Evolutionary conservation across 306 rosid species (phyloP).

Genomic region (Pueraria montana): DNA sequence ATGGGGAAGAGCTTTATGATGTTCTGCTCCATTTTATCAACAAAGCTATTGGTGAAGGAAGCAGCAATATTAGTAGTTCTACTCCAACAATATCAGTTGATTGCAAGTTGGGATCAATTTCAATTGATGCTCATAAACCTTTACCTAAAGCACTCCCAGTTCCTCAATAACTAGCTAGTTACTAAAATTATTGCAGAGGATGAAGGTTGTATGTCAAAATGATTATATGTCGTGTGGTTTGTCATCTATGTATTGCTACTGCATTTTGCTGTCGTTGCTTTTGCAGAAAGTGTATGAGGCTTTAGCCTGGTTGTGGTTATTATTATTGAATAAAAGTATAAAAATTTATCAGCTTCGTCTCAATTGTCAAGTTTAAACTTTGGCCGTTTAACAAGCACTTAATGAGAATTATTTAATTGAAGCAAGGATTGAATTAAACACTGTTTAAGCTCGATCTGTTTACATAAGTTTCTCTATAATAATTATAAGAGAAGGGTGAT

Average conservation of each 20-base stretch:
- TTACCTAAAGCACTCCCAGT: conserved; percentile 42
- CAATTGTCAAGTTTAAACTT: too few relatives aligned
- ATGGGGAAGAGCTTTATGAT: conserved; percentile 59
- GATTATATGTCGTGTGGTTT: not conserved
- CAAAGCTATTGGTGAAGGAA: conserved; percentile 43
- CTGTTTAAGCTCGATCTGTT: too few relatives aligned
- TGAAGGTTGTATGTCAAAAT: not conserved
- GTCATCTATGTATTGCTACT: not conserved
- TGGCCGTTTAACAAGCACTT: too few relatives aligned
- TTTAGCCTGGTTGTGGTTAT: not conserved
- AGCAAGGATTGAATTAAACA: too few relatives aligned
- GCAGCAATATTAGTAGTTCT: not conserved
- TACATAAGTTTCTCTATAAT: too few relatives aligned
- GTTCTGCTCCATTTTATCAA: conserved; percentile 47
- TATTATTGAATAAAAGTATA: too few relatives aligned
- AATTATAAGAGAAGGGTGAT: too few relatives aligned
- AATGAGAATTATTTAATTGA: too few relatives aligned
- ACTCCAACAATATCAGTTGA: conserved; percentile 45
- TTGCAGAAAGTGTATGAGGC: not conserved
- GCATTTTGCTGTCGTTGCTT: not conserved
- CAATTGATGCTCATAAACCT: conserved; percentile 45
- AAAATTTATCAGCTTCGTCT: too few relatives aligned
- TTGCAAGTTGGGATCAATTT: conserved; percentile 50
- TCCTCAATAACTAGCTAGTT: conserved; percentile 30
- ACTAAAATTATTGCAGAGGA: not conserved